These are phyloP conservation scores for Paratrimastix pyriformis DNA, from an alignment of 78 protist genomes.

Conservation along the genomic window DNA sequence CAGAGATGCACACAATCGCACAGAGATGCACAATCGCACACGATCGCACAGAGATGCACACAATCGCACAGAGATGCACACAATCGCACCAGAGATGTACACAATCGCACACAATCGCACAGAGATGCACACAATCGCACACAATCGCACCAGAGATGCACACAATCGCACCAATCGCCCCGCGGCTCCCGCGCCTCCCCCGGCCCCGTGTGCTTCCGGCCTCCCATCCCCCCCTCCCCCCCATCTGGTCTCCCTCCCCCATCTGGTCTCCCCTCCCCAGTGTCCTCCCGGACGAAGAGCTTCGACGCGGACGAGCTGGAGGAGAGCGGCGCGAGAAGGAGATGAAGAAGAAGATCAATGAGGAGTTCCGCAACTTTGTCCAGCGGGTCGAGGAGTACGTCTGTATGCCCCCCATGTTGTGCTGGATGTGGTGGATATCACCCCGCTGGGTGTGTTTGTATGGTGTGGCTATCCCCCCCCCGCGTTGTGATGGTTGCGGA, in stretches of 20 bases:
- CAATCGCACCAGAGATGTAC: not conserved
- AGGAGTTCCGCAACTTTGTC: conserved; percentile 47
- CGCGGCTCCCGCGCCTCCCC: not conserved
- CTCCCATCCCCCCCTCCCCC: not conserved
- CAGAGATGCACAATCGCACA: too few species aligned
- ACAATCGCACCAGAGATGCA: not conserved
- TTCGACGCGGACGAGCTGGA: conserved; percentile 67
- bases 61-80: not conserved
- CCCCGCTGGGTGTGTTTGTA: too few species aligned
- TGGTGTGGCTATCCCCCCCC: too few species aligned
- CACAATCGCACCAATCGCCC: not conserved
- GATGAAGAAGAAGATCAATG: conserved; percentile 47
- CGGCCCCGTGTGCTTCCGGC: not conserved
- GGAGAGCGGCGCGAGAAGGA: conserved; percentile 72
- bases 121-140: not conserved
- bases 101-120: not conserved
- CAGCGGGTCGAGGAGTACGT: conserved; percentile 39
- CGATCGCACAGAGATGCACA: not conserved
- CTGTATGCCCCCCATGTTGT: too few species aligned
- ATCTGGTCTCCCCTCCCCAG: conserved; percentile 15
- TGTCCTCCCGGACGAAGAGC: not conserved
- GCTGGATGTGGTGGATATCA: too few species aligned
- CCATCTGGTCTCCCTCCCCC: not conserved
- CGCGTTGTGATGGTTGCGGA: too few species aligned
- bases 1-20: not conserved